Conservation (phyloP, 331 rosid genomes). For the Stylosanthes scabra region DNA sequence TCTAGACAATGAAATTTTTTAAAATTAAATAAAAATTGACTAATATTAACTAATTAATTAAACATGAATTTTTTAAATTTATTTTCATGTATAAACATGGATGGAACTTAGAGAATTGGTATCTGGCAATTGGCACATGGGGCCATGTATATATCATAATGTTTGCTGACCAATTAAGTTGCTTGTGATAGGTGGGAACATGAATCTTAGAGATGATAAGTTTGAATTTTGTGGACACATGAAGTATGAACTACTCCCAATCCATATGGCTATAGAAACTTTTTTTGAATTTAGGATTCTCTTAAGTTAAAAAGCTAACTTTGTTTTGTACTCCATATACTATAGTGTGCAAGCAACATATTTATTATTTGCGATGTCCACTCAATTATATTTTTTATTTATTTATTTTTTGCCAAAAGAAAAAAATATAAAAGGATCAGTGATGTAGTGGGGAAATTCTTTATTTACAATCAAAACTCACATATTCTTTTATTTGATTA, state of each 20-base stretch:
- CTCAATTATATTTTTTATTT: neutral
- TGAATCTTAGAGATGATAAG: conserved; percentile 5
- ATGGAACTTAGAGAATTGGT: no score
- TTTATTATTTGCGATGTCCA: neutral
- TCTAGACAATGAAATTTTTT: no score
- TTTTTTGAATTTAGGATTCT: conserved; percentile 17
- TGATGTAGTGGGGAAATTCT: no score
- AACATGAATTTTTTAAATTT: no score
- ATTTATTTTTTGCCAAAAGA: no score
- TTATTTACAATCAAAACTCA: neutral
- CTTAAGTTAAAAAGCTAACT: conserved; percentile 8
- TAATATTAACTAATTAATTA: no score
- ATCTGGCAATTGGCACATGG: conserved; percentile 5
- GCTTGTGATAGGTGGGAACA: neutral
- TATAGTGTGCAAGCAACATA: neutral
- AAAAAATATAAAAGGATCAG: no score
- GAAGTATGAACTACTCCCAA: neutral
- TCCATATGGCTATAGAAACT: neutral
- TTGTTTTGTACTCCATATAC: neutral
- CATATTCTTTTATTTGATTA: neutral
- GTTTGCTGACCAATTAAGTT: conserved; percentile 23
- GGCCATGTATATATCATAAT: neutral
- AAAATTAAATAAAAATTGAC: no score
- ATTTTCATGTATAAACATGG: neutral
- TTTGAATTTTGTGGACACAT: conserved; percentile 11